These are phyloP conservation scores for Bretziella fagacearum DNA, from an alignment of 2,329 filamentous ascomycete species.

Conservation along the genomic window DNA sequence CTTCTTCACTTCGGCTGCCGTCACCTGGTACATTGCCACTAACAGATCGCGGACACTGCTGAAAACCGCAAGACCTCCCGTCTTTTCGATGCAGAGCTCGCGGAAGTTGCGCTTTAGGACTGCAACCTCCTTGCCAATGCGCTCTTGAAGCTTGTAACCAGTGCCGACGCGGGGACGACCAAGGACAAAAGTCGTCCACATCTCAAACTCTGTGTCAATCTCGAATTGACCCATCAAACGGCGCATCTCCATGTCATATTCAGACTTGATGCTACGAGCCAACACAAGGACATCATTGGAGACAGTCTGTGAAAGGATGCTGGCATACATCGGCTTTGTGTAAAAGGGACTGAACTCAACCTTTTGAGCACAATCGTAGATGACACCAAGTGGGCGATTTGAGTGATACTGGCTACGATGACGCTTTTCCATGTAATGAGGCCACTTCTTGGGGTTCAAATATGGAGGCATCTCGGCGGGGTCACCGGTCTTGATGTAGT, in stretches of 20 bases:
- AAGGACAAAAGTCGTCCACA: slow-evolving; percentile 75
- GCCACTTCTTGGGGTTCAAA: slow-evolving; percentile 48
- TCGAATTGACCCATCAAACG: slow-evolving; percentile 74
- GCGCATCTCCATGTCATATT: slow-evolving; percentile 62
- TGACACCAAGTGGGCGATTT: slow-evolving; percentile 52
- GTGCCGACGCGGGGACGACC: slow-evolving; percentile 51
- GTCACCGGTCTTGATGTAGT: slow-evolving; percentile 81
- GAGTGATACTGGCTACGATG: slow-evolving; percentile 46
- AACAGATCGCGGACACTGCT: slow-evolving; percentile 53
- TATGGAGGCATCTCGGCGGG: slow-evolving; percentile 49
- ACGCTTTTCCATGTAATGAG: slow-evolving; percentile 72
- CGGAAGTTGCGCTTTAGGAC: slow-evolving; percentile 54
- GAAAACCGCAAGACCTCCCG: slow-evolving; percentile 31
- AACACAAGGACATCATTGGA: slow-evolving; percentile 36
- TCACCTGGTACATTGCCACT: slow-evolving; percentile 76
- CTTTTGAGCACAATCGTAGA: slow-evolving; percentile 59
- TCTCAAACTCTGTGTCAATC: slow-evolving; percentile 76
- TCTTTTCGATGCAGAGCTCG: slow-evolving; percentile 45
- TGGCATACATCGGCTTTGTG: slow-evolving; percentile 53
- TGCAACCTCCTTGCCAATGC: slow-evolving; percentile 51
- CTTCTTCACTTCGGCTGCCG: slow-evolving; percentile 48
- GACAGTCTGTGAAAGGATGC: slow-evolving; percentile 47
- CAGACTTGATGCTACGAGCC: slow-evolving; percentile 49
- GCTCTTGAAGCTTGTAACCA: slow-evolving; percentile 79
- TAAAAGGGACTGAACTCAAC: slow-evolving; percentile 60